phyloP scores from a whole-genome alignment of 2,329 filamentous ascomycete genomes.

The Fusarium succisae region DNA sequence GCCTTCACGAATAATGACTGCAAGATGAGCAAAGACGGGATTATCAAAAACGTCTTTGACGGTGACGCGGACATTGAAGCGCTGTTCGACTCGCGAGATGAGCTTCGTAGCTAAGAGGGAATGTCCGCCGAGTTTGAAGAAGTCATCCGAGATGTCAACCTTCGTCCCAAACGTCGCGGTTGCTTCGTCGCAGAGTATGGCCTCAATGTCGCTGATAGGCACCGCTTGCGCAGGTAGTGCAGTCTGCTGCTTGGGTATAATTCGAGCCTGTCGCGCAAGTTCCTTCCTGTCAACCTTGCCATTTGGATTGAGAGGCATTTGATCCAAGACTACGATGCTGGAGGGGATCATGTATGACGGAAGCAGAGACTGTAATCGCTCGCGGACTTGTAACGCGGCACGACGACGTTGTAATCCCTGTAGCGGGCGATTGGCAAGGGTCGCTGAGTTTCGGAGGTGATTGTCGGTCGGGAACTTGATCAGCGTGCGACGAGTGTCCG shows the following conservation, averaged over 20 bases:
- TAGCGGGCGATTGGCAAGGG: constrained; percentile 29
- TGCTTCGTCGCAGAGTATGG: neutral
- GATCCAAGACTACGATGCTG: constrained; percentile 30
- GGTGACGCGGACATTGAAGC: neutral
- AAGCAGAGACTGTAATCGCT: constrained; percentile 2
- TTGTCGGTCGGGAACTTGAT: neutral
- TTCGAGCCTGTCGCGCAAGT: neutral
- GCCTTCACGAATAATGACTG: neutral
- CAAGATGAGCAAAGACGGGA: neutral
- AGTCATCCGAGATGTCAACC: neutral
- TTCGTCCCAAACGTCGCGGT: neutral
- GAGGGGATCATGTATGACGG: constrained; percentile 43
- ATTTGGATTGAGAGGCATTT: constrained; percentile 41
- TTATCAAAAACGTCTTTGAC: constrained; percentile 11
- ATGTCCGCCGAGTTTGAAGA: constrained; percentile 9
- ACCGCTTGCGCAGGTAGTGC: neutral
- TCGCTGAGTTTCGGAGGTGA: neutral
- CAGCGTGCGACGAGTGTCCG: neutral
- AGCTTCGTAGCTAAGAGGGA: constrained; percentile 14
- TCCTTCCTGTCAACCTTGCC: constrained; percentile 39
- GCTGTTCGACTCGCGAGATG: neutral
- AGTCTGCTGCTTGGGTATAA: neutral
- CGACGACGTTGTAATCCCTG: constrained; percentile 4
- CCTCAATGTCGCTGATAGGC: neutral
- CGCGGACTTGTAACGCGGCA: neutral